A percentile compares a stretch with the other conserved stretches of the same genome.
Conservation (phyloP, 257 asterid genomes). For the Prunella vulgaris region DNA sequence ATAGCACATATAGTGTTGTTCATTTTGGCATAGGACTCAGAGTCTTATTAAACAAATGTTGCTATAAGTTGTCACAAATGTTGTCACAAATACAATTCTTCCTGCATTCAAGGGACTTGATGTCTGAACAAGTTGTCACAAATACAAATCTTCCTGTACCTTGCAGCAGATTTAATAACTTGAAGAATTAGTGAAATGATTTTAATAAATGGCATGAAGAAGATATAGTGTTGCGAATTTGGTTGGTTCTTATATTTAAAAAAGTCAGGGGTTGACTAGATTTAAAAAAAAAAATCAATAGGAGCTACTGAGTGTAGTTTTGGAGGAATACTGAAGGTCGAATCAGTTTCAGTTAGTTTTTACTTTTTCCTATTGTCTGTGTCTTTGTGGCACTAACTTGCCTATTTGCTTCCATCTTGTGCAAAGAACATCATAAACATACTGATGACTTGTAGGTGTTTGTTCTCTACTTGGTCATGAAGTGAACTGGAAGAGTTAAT, state of each 20-base stretch:
- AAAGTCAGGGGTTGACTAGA: not conserved
- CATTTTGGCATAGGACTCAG: not conserved
- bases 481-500: not conserved
- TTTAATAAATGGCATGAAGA: not conserved
- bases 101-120: not conserved
- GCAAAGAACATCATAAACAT: no score
- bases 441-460: no score
- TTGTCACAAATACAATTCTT: not conserved
- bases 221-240: not conserved
- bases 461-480: not conserved
- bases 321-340: not conserved
- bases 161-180: not conserved
- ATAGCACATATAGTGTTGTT: not conserved
- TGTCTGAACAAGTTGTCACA: not conserved
- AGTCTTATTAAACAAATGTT: not conserved
- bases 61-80: not conserved
- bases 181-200: not conserved
- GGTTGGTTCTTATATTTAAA: not conserved
- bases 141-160: not conserved
- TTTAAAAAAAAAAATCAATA: not conserved
- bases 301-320: not conserved
- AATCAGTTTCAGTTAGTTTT: not conserved
- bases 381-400: not conserved
- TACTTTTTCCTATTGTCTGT: not conserved
- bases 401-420: not conserved